Conservation (phyloP, 768 basidiomycete species). For the Boletus fagicola region DNA sequence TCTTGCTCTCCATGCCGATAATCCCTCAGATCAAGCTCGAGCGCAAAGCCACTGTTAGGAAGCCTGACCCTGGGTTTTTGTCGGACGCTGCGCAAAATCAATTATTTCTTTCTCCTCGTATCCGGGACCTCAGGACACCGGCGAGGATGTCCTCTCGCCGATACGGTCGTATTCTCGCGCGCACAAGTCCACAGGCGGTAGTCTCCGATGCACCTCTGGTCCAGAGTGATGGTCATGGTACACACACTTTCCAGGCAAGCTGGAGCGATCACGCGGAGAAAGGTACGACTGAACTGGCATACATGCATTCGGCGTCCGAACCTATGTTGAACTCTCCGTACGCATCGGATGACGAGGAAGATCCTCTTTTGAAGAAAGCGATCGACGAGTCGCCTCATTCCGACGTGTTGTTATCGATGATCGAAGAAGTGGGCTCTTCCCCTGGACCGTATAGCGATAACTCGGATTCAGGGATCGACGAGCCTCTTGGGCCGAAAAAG, state of each 20-base stretch:
- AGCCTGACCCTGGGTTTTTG: neutral
- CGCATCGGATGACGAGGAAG: constrained; percentile 8
- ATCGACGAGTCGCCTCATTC: constrained; percentile 9
- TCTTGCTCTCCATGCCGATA: constrained; percentile 28
- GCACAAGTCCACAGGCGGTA: neutral
- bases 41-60: constrained; percentile 26
- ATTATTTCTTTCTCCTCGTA: constrained; percentile 22
- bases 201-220: neutral
- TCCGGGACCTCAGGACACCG: constrained; percentile 12
- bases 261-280: neutral
- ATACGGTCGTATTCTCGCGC: constrained; percentile 7
- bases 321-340: neutral
- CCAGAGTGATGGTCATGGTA: neutral
- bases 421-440: constrained; percentile 8
- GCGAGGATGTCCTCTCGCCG: constrained; percentile 19
- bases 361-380: constrained; percentile 2
- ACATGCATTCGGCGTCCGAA: constrained; percentile 13
- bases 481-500: neutral
- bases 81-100: constrained; percentile 1
- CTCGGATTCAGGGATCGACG: neutral
- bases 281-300: neutral
- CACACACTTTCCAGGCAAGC: neutral
- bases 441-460: neutral
- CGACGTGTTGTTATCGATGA: constrained; percentile 12
- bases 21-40: constrained; percentile 31